phyloP scores from a whole-genome alignment of 768 basidiomycete genomes.

The Hypholoma fasciculare region DNA sequence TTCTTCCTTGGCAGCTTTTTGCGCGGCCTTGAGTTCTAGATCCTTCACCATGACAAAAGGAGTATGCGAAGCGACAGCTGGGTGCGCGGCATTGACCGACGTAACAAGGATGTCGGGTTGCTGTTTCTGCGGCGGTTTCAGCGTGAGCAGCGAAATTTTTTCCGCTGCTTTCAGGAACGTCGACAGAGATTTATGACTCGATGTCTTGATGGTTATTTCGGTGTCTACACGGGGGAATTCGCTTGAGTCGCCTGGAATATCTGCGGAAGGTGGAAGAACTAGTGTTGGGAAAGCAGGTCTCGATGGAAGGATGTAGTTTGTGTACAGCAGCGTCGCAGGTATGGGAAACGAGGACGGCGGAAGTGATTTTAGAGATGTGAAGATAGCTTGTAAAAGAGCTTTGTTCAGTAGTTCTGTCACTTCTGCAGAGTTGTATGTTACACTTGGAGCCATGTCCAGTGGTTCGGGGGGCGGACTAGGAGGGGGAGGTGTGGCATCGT shows the following conservation, averaged over 20 bases:
- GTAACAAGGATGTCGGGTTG: slow-evolving; percentile 56
- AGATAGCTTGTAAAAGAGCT: slow-evolving; percentile 69
- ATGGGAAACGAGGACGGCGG: slow-evolving; percentile 69
- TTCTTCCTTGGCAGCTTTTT: slow-evolving; percentile 55
- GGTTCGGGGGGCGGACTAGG: slow-evolving; percentile 7
- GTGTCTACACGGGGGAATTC: slow-evolving; percentile 32
- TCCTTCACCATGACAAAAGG: slow-evolving; percentile 64
- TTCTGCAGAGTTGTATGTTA: slow-evolving; percentile 41
- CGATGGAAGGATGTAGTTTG: slow-evolving; percentile 73
- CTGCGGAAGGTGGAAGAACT: slow-evolving; percentile 30
- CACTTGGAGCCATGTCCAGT: not conserved
- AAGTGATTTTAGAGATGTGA: slow-evolving; percentile 43
- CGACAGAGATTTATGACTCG: slow-evolving; percentile 77
- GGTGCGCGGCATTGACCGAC: slow-evolving; percentile 56
- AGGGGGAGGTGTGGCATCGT: slow-evolving; percentile 11
- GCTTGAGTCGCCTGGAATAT: slow-evolving; percentile 8
- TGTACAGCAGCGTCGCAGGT: slow-evolving; percentile 73
- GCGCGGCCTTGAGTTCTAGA: slow-evolving; percentile 62
- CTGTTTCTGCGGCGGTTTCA: slow-evolving; percentile 63
- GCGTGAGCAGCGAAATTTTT: slow-evolving; percentile 69
- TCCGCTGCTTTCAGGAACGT: slow-evolving; percentile 79
- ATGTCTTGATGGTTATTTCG: slow-evolving; percentile 74
- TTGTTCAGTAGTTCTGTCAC: slow-evolving; percentile 56
- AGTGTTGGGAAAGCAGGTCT: slow-evolving; percentile 67
- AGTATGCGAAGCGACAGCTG: slow-evolving; percentile 51